Conservation (phyloP, 2,329 filamentous ascomycete genomes). For the Fusarium bulbicola region DNA sequence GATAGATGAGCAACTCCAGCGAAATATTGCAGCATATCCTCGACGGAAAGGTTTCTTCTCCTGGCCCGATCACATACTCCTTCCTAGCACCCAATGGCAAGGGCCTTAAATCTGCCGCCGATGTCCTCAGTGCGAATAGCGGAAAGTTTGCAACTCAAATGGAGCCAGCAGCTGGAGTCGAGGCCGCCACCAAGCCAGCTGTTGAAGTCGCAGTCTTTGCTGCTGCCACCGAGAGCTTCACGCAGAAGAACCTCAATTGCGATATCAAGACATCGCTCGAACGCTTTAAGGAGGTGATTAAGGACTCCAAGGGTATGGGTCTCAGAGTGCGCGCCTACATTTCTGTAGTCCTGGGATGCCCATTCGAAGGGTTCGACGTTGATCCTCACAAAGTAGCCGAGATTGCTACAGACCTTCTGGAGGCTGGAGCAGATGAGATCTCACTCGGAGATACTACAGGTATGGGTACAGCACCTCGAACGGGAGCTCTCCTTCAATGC, state of each 20-base stretch:
- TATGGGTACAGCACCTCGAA: conserved; percentile 83
- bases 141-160: conserved; percentile 61
- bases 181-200: conserved; percentile 55
- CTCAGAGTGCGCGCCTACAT: conserved; percentile 81
- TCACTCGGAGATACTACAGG: conserved; percentile 91
- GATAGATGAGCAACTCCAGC: conserved; percentile 81
- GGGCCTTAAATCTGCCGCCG: conserved; percentile 71
- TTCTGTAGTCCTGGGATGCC: conserved; percentile 82
- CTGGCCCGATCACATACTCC: conserved; percentile 73
- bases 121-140: conserved; percentile 62
- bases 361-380: conserved; percentile 74
- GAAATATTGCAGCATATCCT: conserved; percentile 77
- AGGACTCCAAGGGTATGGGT: conserved; percentile 69
- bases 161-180: conserved; percentile 50
- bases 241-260: conserved; percentile 84
- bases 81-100: conserved; percentile 83
- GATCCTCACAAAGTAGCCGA: conserved; percentile 71
- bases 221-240: conserved; percentile 83
- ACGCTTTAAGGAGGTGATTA: conserved; percentile 75
- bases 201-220: conserved; percentile 84
- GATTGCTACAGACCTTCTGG: conserved; percentile 74
- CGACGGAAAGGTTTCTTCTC: conserved; percentile 62
- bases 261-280: conserved; percentile 77
- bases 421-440: conserved; percentile 91
- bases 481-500: conserved; percentile 70